Conservation (phyloP, 495 filamentous ascomycete species). For the Astrocystis sublimbata region DNA sequence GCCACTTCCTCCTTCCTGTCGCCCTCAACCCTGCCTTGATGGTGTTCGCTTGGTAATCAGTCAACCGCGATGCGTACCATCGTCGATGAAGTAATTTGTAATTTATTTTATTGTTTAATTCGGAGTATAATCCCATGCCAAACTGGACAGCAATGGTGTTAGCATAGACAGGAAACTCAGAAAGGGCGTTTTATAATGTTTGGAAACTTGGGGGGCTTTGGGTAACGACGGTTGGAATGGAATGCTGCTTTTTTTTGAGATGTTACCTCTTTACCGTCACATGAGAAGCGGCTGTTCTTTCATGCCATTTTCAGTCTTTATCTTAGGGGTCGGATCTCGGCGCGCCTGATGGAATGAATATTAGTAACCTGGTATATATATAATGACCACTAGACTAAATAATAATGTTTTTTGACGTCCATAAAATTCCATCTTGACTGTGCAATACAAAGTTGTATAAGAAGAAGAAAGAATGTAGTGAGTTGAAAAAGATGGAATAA, state of each 20-base stretch:
- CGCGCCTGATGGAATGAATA: neutral
- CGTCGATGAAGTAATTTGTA: conserved; percentile 7
- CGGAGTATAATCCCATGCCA: neutral
- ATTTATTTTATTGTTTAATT: conserved; percentile 2
- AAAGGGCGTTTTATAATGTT: neutral
- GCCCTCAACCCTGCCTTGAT: conserved; percentile 65
- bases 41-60: conserved; percentile 61
- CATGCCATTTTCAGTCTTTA: neutral
- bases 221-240: neutral
- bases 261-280: neutral
- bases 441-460: no score
- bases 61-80: neutral
- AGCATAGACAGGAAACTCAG: neutral
- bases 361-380: neutral
- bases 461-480: no score
- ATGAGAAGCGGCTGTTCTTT: neutral
- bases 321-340: neutral
- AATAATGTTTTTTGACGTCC: neutral
- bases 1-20: conserved; percentile 62
- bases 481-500: no score
- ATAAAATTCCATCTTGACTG: neutral
- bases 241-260: neutral
- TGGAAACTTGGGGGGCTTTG: neutral
- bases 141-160: conserved; percentile 14
- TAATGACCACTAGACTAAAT: conserved; percentile 4